These are phyloP conservation scores for Cladosporium sp. DNA, from an alignment of 2,329 filamentous ascomycete genomes.

Conservation along the genomic window DNA sequence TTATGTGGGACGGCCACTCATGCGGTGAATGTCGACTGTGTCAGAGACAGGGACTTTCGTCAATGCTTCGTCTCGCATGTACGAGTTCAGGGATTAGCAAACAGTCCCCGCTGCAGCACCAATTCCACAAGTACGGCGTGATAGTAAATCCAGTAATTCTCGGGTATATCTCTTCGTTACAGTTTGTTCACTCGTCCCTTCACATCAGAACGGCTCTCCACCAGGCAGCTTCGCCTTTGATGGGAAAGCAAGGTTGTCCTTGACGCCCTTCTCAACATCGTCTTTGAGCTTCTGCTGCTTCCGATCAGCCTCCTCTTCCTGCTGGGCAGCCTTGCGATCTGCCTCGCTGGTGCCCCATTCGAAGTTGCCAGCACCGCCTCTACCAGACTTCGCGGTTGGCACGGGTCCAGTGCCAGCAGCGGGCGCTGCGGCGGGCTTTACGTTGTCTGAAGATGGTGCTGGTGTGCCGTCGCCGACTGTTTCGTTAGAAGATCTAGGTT, in stretches of 20 bases:
- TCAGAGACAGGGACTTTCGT: no score
- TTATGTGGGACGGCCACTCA: no score
- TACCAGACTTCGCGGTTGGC: constrained; percentile 32
- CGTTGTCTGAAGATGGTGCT: constrained; percentile 4
- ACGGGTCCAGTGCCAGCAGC: constrained; percentile 1
- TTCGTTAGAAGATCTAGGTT: not conserved
- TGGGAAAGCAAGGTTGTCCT: constrained; percentile 42
- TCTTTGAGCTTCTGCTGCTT: constrained; percentile 33
- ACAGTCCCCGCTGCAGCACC: not conserved
- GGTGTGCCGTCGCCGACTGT: constrained; percentile 23
- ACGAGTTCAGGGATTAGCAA: not conserved
- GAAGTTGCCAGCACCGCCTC: constrained; percentile 51
- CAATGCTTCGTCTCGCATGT: no score
- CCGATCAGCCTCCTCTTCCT: constrained; percentile 31
- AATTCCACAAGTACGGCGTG: not conserved
- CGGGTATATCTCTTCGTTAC: not conserved
- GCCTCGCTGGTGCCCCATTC: constrained; percentile 38
- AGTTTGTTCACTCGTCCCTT: not conserved
- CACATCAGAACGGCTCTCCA: constrained; percentile 27
- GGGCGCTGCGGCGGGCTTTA: constrained; percentile 15
- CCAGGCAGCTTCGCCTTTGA: constrained; percentile 41
- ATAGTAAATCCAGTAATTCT: not conserved
- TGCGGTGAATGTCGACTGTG: no score
- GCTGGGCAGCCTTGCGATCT: constrained; percentile 32
- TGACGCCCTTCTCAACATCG: constrained; percentile 44